These are phyloP conservation scores for Wallemia hederae DNA, from an alignment of 1,284 basidiomycete genomes.

Conservation along the genomic window DNA sequence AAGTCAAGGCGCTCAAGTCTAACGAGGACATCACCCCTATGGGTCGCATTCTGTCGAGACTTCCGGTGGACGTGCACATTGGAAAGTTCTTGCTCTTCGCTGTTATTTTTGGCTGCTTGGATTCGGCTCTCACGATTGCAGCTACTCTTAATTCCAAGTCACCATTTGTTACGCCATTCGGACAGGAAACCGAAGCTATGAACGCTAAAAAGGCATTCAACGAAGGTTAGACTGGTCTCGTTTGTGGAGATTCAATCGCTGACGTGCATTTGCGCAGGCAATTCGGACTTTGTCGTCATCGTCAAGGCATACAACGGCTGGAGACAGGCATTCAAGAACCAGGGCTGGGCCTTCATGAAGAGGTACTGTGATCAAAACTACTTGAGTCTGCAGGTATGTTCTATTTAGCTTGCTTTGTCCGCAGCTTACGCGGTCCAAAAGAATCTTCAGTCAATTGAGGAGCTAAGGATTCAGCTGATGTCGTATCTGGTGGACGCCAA, in stretches of 20 bases:
- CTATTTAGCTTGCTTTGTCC: background rate
- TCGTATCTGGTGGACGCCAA: slow-evolving; percentile 61
- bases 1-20: slow-evolving; percentile 59
- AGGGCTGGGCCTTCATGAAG: slow-evolving; percentile 23
- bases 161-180: slow-evolving; percentile 70
- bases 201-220: slow-evolving; percentile 55
- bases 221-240: slow-evolving; percentile 23
- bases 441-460: slow-evolving; percentile 88
- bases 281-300: slow-evolving; percentile 86
- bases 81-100: slow-evolving; percentile 79
- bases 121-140: slow-evolving; percentile 83
- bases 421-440: slow-evolving; percentile 13
- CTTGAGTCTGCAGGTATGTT: slow-evolving; percentile 46
- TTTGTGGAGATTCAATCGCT: slow-evolving; percentile 2
- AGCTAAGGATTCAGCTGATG: slow-evolving; percentile 76
- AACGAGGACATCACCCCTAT: slow-evolving; percentile 83
- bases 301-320: slow-evolving; percentile 73
- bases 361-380: slow-evolving; percentile 61
- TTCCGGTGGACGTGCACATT: slow-evolving; percentile 87
- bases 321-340: slow-evolving; percentile 44
- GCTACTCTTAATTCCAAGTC: slow-evolving; percentile 78
- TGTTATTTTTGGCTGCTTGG: slow-evolving; percentile 61
- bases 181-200: slow-evolving; percentile 61
- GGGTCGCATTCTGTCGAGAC: slow-evolving; percentile 62
- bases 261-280: slow-evolving; percentile 24